phyloP scores from a whole-genome alignment of 129 eudicot genomes.

The Smallanthus sonchifolius region DNA sequence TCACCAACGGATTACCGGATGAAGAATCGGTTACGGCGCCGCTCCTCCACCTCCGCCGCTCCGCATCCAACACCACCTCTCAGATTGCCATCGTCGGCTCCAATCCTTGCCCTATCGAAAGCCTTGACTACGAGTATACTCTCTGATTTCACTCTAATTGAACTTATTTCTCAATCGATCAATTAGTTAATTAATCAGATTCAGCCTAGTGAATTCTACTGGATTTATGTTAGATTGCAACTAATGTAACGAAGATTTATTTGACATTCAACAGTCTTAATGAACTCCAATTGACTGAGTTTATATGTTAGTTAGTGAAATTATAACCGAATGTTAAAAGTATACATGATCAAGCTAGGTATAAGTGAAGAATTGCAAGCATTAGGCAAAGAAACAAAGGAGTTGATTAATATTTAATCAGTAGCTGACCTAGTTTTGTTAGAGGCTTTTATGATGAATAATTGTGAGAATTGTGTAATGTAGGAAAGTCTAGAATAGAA shows the following conservation, averaged over 20 bases:
- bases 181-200: neutral
- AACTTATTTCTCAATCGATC: neutral
- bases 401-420: too few species aligned
- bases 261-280: neutral
- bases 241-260: neutral
- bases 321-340: too few species aligned
- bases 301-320: too few species aligned
- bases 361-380: too few species aligned
- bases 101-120: slow-evolving; percentile 68
- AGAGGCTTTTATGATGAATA: too few species aligned
- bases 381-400: too few species aligned
- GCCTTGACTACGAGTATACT: slow-evolving; percentile 81
- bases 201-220: neutral
- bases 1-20: slow-evolving; percentile 20
- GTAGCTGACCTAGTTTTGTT: too few species aligned
- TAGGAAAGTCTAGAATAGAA: too few species aligned
- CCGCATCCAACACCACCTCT: slow-evolving; percentile 54
- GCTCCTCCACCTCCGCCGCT: slow-evolving; percentile 48
- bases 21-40: slow-evolving; percentile 41
- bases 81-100: slow-evolving; percentile 86
- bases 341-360: too few species aligned
- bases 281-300: too few species aligned
- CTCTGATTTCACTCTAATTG: neutral
- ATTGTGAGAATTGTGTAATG: too few species aligned
- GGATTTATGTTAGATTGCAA: neutral